A percentile compares a stretch with the other conserved stretches of the same genome.
Evolutionary conservation across 225 moss, liverwort and hornwort species (phyloP).

Genomic region (Rhytidiadelphus loreus): DNA sequence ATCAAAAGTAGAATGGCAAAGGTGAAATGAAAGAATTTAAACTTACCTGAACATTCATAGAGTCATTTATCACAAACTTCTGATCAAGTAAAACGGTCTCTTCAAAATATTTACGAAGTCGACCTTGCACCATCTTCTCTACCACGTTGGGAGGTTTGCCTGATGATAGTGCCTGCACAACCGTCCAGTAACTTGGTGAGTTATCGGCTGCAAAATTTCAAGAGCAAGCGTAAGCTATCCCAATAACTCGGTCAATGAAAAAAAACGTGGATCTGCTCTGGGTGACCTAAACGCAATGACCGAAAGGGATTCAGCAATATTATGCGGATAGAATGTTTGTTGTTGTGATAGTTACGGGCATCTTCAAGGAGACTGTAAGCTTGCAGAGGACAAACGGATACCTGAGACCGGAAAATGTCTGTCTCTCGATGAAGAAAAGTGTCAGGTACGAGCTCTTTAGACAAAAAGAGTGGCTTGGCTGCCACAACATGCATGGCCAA

Average conservation of each 20-base stretch:
- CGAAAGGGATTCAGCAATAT: background rate
- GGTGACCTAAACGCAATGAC: background rate
- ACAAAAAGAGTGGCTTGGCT: slow-evolving; percentile 79
- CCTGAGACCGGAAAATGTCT: slow-evolving; percentile 74
- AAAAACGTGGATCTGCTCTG: background rate
- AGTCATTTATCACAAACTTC: slow-evolving; percentile 76
- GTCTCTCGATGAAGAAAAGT: slow-evolving; percentile 54
- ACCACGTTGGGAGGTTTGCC: slow-evolving; percentile 68
- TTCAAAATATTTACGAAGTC: slow-evolving; percentile 80
- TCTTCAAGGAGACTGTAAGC: background rate
- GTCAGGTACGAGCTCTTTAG: slow-evolving; percentile 50
- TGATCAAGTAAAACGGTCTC: slow-evolving; percentile 79
- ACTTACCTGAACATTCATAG: slow-evolving; percentile 55
- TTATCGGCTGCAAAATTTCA: background rate
- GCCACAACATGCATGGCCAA: slow-evolving; percentile 97
- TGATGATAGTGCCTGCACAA: slow-evolving; percentile 65
- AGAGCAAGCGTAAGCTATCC: background rate
- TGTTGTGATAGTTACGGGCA: background rate
- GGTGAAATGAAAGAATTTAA: background rate
- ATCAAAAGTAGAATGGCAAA: background rate
- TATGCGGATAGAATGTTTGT: background rate
- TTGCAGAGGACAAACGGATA: background rate
- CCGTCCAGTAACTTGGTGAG: background rate
- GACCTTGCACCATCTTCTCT: slow-evolving; percentile 88
- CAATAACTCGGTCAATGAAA: background rate